These are phyloP conservation scores for Ophiostoma perfectum DNA, from an alignment of 2,329 filamentous ascomycete genomes.

Conservation along the genomic window DNA sequence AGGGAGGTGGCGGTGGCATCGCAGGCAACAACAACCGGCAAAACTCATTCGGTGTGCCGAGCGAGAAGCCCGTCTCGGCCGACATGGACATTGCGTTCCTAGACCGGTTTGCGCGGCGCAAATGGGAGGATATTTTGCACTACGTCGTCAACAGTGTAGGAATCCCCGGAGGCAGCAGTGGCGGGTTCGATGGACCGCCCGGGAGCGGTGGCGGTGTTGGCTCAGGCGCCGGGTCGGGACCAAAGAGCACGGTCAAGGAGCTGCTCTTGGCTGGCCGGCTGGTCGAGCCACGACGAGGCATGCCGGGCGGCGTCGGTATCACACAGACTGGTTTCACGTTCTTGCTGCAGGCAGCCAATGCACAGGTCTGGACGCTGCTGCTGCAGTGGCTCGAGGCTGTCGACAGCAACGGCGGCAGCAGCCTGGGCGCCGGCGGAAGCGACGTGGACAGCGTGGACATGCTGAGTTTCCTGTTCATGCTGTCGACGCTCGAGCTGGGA, in stretches of 20 bases:
- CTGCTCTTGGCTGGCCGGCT: constrained; percentile 75
- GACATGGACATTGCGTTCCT: constrained; percentile 66
- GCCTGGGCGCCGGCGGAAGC: constrained; percentile 33
- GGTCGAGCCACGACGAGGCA: constrained; percentile 54
- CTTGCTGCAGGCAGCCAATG: constrained; percentile 87
- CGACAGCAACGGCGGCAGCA: constrained; percentile 56
- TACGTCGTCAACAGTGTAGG: constrained; percentile 82
- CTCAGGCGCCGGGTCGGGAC: constrained; percentile 39
- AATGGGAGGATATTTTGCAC: constrained; percentile 95
- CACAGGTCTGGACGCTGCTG: constrained; percentile 92
- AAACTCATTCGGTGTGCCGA: constrained; percentile 86
- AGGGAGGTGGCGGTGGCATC: constrained; percentile 45
- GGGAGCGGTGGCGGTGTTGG: constrained; percentile 31
- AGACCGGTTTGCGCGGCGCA: constrained; percentile 76
- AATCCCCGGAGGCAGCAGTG: constrained; percentile 30
- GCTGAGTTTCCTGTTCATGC: constrained; percentile 90
- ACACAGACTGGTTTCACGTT: constrained; percentile 94
- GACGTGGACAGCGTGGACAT: constrained; percentile 87
- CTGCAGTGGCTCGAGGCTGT: constrained; percentile 88
- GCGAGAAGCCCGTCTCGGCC: constrained; percentile 55
- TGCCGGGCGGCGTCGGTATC: constrained; percentile 57
- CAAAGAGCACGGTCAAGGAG: constrained; percentile 75
- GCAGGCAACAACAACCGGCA: constrained; percentile 58
- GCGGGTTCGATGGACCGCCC: constrained; percentile 34
- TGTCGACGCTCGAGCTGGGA: constrained; percentile 87